Percentiles rank a stretch among this genome's conserved stretches.
Evolutionary conservation across 257 asterid species (phyloP).

Genomic region (Dorcoceras hygrometricum): DNA sequence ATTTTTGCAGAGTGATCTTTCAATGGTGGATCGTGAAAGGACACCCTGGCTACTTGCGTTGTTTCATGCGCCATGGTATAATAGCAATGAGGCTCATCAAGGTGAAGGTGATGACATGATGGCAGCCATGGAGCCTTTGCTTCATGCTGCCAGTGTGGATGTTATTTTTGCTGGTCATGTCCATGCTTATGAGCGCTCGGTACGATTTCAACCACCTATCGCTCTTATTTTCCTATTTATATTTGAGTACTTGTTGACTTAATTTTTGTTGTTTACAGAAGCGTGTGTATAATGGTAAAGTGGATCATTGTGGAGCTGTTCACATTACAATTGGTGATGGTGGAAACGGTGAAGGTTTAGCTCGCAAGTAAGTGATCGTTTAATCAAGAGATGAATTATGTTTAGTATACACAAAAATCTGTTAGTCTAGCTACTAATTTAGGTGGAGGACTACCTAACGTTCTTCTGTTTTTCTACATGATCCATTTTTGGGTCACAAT

Average conservation of each 20-base stretch:
- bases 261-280: conserved; percentile 38
- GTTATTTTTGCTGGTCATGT: conserved; percentile 79
- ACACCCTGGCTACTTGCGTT: conserved; percentile 82
- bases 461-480: not conserved
- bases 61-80: conserved; percentile 96
- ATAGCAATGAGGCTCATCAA: conserved; percentile 81
- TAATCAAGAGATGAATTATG: not conserved
- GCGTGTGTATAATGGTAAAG: conserved; percentile 55
- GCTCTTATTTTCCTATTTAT: conserved; percentile 3
- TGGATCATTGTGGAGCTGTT: conserved; percentile 72
- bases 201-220: conserved; percentile 27
- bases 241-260: conserved; percentile 10
- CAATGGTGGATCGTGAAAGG: conserved; percentile 57
- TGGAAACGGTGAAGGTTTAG: conserved; percentile 92
- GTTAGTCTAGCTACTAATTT: not conserved
- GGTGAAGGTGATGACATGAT: conserved; percentile 87
- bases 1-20: conserved; percentile 64
- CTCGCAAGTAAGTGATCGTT: conserved; percentile 49
- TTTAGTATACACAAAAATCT: not conserved
- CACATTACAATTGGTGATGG: conserved; percentile 96
- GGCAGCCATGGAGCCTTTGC: conserved; percentile 74
- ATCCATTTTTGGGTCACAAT: not conserved
- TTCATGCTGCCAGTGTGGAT: conserved; percentile 71
- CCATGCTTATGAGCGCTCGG: conserved; percentile 96
- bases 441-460: not conserved